A percentile compares a stretch with the other conserved stretches of the same genome.
These are phyloP conservation scores for Colletotrichum liriopes DNA, from an alignment of 2,329 filamentous ascomycete species.

Conservation along the genomic window DNA sequence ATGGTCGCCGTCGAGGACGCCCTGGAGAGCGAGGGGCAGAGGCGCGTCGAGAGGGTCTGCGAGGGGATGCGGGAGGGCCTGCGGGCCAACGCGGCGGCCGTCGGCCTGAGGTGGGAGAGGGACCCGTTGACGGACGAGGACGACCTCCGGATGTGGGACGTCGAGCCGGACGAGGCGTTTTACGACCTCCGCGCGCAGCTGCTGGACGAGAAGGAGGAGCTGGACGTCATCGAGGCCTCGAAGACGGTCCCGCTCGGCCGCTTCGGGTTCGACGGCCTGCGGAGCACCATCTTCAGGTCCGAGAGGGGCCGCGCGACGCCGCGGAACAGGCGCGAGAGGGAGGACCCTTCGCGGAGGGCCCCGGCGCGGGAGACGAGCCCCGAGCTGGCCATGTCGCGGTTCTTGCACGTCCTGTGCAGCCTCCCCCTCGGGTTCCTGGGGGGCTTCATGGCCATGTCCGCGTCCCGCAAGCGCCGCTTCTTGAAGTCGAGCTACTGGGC, in stretches of 20 bases:
- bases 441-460: background rate
- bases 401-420: slow-evolving; percentile 24
- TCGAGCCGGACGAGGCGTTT: slow-evolving; percentile 1
- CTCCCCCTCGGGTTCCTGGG: slow-evolving; percentile 27
- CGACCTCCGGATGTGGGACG: background rate
- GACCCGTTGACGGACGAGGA: slow-evolving; percentile 2
- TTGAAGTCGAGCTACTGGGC: slow-evolving; percentile 28
- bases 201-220: background rate
- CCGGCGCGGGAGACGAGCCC: slow-evolving; percentile 4
- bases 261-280: slow-evolving; percentile 19
- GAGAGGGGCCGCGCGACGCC: background rate
- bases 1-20: background rate
- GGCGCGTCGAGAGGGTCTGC: background rate
- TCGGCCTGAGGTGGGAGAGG: slow-evolving; percentile 17
- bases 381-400: slow-evolving; percentile 21
- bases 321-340: background rate
- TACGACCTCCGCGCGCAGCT: slow-evolving; percentile 10
- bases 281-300: slow-evolving; percentile 20
- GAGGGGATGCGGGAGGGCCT: background rate
- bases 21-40: background rate
- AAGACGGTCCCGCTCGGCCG: background rate
- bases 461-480: background rate
- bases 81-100: background rate
- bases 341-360: background rate
- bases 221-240: background rate